Base-by-base conservation (phyloP, 305 asterid species). In the Solanum hybrid region DNA sequence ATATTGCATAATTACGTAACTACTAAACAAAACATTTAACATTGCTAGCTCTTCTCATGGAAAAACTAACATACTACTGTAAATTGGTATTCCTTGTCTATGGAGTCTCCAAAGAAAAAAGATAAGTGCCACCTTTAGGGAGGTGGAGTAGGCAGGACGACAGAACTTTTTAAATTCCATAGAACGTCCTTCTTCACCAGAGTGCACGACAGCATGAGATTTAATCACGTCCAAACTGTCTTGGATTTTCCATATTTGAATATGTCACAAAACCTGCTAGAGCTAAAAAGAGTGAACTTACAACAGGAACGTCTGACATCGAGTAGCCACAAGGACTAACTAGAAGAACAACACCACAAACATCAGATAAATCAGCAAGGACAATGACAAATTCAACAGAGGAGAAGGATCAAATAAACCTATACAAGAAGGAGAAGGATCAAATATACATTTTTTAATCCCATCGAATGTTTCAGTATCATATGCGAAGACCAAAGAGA, bases 321-420 rank as follows among this genome's bases (percentile, higher is more conserved):
- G 98, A 96, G 94, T 94, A 97, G 92, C 99, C 98, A 93, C 98
- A 96, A 78, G 98, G 95, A 93, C 99, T 96, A 88, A 96, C 96
- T 69, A 97, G 90, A 90, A 97, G 96, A 90, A 94, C 93, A 87
- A 95, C 98, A 92, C 96, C 99, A 27, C 96, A 92, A 91, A 95
- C 99, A 94, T 95, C 98, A 88, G 99, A 97, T 77, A 93, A 91
- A 91, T 95, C 94, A 51, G 94, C 42, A 38, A 38, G 42, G 42
- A 38, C 42, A 38, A 38, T 38, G 42, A 38, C 79, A 29, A 96
- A 93, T 88, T 97, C 99, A 92, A 94, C 96, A 31, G 98, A 92
- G 19, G 99, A 37, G 40, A 37, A 37, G 40, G 38, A 36, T 36
- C 38, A 36, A 7, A 36, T 36, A 36, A 36, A 36, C 38, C 38